Evolutionary conservation across 352 stramenopile species (phyloP), one percentile per base, ranked within the genome.

Genomic region (Globisporangium okanoganense): DNA sequence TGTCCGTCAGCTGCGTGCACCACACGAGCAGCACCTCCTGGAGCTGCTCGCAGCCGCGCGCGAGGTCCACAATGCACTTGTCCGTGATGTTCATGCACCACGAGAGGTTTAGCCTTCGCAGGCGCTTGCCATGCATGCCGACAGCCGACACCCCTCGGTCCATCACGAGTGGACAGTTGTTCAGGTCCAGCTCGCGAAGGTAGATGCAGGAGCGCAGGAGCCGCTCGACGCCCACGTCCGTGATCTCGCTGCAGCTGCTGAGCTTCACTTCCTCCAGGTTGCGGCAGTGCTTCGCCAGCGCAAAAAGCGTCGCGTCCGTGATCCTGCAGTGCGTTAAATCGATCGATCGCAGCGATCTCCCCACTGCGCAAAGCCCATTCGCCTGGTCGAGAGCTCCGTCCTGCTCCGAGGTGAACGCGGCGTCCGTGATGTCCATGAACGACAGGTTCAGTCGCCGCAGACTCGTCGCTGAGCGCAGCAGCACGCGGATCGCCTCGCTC

Each of bases 21-120:
- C 83, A 95, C 36, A 92, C 81, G 16, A 95, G 56, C 60, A 82
- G 71, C 64, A 92, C 58, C 44, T 92, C 80, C 18, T 76, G 61
- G 29, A 94, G 70, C 25, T 76, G 62, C n/a, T 72, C 64, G 49
- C 83, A 95, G 25, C 73, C 76, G n/a, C 68, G 69, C 29, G 81
- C 81, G 27, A 95, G 47, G 58, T 87, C 78, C 58, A 82, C 70
- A 33, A 93, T 72, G 51, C 85, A 82, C 61, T 91, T 88, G 74
- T 95, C 87, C 10, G 87, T 95, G 59, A 95, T 89, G 70, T 94
- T 93, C 72, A 94, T 87, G 69, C 85, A 94, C 87, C 87, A 95
- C 51, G 85, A 92, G 31, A 95, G 53, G 58, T 94, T 90, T 36
- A 95, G 62, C 24, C 59, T 66, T 57, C 88, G 74, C 44, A 95